Evolutionary conservation across 2,329 filamentous ascomycete species (phyloP), one percentile per base, ranked within the genome.

Genomic region (Fusarium abutilonis): DNA sequence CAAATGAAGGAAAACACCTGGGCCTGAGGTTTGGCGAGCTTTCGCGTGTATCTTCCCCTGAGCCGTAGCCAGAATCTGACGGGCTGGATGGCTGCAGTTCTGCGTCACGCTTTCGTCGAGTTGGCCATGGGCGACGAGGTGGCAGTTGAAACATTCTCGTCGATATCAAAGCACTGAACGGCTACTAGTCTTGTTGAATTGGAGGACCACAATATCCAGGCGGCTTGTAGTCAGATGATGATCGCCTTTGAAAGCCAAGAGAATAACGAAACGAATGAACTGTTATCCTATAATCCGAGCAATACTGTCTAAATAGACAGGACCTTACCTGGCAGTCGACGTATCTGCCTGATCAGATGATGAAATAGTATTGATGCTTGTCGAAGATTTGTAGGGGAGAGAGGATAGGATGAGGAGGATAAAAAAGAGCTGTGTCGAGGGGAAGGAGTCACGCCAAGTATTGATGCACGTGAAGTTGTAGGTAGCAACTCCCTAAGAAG

Each of bases 61-160:
- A 73, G 31, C 60, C 56, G 44, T 76, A 76, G 14, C 69, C 72
- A 15, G 74, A 74, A 35, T 74, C 74, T 14, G 57, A 45, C 4
- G 68, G 67, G 41, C 66, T 73, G 23, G 46, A 13, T 10, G 47
- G 32, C 13, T 56, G 42, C 19, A 39, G 42, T 15, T 49, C 52
- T 35, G 29, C 31, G 17, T 52, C 44, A 7, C 32, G 42, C 14
- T 32, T 49, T 48, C 29, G 52, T 51, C 45, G 62, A 50, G 39
- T 28, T 29, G 36, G 46, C 34, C 43, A 45, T 32, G 53, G 43
- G 14, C 38, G 42, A 21, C 57, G 64, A 58, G 52, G 41, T 28
- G 57, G 51, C 10, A 52, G 34, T 36, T 38, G 40, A 49, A 70
- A 45, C 62, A 64, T 64, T 9, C 31, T 52, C 42, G 19, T 36